Percentiles rank a stretch among this genome's conserved stretches.
Evolutionary conservation across 805 yeast species (phyloP).

Genomic region (Kodamaea kakaduensis): DNA sequence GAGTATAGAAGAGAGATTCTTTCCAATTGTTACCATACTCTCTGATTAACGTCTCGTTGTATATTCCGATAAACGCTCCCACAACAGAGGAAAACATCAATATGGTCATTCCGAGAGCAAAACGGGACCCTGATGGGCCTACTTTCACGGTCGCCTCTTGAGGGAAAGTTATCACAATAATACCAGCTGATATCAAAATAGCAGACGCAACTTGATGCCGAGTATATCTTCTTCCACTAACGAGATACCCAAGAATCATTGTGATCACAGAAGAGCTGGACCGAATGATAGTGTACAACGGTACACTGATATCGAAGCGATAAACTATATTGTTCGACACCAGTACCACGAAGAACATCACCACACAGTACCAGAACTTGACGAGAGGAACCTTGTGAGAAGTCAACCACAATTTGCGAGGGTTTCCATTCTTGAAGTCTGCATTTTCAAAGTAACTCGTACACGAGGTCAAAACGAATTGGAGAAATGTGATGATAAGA

Average conservation of each 20-base stretch:
- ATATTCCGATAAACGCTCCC: conserved; percentile 55
- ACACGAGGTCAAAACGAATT: conserved; percentile 37
- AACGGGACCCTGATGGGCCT: conserved; percentile 11
- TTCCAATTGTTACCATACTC: conserved; percentile 59
- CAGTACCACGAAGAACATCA: conserved; percentile 48
- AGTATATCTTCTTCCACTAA: conserved; percentile 42
- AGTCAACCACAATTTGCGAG: conserved; percentile 25
- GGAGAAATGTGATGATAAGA: conserved; percentile 52
- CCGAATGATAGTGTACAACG: conserved; percentile 62
- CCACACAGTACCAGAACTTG: conserved; percentile 45
- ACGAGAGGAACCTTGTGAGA: conserved; percentile 38
- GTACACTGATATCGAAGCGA: conserved; percentile 55
- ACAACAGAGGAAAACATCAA: conserved; percentile 47
- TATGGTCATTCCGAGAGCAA: conserved; percentile 35
- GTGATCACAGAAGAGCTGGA: conserved; percentile 63
- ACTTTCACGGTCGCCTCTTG: background rate
- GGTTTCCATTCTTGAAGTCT: conserved; percentile 16
- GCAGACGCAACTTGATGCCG: conserved; percentile 48
- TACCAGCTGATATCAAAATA: conserved; percentile 51
- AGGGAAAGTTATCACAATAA: conserved; percentile 37
- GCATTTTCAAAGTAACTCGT: conserved; percentile 35
- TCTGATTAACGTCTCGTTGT: conserved; percentile 48
- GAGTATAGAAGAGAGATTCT: conserved; percentile 61
- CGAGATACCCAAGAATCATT: conserved; percentile 52
- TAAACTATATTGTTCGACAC: conserved; percentile 57